phyloP scores from a whole-genome alignment of 345 rosid species.

The Eucalyptus fibrosa region DNA sequence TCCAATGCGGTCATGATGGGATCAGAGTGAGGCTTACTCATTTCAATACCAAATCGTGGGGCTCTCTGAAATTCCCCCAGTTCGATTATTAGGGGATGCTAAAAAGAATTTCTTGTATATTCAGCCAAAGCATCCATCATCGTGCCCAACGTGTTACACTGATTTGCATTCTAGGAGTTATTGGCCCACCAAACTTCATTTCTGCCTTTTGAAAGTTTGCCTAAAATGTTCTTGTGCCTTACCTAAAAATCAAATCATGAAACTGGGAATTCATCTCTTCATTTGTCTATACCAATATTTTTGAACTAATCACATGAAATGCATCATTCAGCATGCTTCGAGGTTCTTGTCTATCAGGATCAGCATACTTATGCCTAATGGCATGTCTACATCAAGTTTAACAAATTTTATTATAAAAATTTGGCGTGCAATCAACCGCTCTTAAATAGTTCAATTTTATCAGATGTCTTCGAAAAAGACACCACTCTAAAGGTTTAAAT shows the following conservation, averaged over 20 bases:
- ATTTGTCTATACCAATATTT: background rate
- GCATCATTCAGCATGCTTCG: background rate
- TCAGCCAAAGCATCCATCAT: background rate
- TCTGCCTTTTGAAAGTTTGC: background rate
- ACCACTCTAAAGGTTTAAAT: background rate
- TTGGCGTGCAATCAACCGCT: background rate
- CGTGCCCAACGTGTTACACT: background rate
- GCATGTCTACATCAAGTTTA: background rate
- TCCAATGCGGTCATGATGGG: background rate
- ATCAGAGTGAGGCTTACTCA: background rate
- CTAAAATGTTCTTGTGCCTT: background rate
- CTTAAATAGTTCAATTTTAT: no score
- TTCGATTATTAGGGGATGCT: background rate
- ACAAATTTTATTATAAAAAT: background rate
- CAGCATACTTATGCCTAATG: background rate
- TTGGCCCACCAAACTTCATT: background rate
- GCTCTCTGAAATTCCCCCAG: background rate
- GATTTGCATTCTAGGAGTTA: background rate
- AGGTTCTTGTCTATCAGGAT: background rate
- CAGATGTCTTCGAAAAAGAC: background rate
- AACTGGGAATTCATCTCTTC: background rate
- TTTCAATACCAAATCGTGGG: background rate
- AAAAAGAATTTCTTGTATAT: background rate
- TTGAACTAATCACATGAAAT: background rate
- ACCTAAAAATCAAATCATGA: background rate